Conservation (phyloP, 2,329 filamentous ascomycete genomes). For the Pyrenochaeta sp. region DNA sequence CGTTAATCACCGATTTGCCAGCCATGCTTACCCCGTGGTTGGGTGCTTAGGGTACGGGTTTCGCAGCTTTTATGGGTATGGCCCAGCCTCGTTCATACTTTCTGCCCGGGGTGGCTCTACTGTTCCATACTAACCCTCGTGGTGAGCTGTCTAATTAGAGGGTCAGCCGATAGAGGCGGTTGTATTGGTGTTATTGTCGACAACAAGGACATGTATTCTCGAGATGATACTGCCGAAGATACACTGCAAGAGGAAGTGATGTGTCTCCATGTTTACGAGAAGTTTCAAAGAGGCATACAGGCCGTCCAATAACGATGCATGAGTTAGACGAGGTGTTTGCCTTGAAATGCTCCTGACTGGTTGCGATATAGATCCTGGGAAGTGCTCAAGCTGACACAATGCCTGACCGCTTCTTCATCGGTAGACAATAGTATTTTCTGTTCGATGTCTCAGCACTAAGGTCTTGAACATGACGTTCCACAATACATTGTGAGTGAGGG, state of each 20-base stretch:
- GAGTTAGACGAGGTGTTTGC: background rate
- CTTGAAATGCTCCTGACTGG: background rate
- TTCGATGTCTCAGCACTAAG: background rate
- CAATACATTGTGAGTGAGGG: background rate
- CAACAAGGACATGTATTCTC: background rate
- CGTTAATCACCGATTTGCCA: slow-evolving; percentile 25
- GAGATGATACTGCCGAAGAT: background rate
- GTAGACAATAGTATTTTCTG: background rate
- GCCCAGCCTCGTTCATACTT: background rate
- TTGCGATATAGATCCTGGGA: background rate
- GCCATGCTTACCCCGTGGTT: slow-evolving; percentile 24
- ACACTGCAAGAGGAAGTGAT: background rate
- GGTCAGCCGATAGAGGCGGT: background rate
- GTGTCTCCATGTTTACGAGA: background rate
- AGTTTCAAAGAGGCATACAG: background rate
- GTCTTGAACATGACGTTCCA: background rate
- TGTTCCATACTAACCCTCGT: slow-evolving; percentile 4
- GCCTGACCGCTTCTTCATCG: background rate
- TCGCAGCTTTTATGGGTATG: slow-evolving; percentile 4
- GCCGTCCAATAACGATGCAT: background rate
- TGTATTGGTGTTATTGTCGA: background rate
- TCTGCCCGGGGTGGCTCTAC: background rate
- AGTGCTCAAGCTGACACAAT: background rate
- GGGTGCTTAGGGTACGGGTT: background rate
- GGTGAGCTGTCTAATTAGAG: slow-evolving; percentile 12